Conservation (phyloP, 2,329 filamentous ascomycete genomes). For the Endoconidiophora polonica region DNA sequence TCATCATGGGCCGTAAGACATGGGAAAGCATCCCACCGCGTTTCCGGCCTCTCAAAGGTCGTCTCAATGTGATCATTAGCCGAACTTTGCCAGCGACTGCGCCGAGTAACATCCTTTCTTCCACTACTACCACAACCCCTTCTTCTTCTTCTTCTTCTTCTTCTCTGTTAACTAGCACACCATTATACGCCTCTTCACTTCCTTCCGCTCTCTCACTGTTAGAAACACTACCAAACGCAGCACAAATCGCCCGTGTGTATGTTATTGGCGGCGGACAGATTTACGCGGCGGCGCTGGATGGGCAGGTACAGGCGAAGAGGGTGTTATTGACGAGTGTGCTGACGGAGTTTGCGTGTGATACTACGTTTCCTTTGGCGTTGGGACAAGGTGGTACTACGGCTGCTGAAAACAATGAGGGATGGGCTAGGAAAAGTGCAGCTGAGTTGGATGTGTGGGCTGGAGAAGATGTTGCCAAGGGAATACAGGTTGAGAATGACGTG, state of each 20-base stretch:
- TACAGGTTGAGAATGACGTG: conserved; percentile 46
- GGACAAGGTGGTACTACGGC: conserved; percentile 17
- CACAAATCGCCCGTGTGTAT: conserved; percentile 45
- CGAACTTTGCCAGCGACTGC: conserved; percentile 25
- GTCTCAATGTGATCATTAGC: conserved; percentile 71
- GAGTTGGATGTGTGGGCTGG: conserved; percentile 49
- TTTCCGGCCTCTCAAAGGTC: conserved; percentile 63
- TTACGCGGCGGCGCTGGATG: conserved; percentile 52
- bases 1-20: conserved; percentile 96
- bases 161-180: not conserved
- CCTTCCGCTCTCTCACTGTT: conserved; percentile 37
- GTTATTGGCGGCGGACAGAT: conserved; percentile 84
- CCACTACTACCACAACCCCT: conserved; percentile 6
- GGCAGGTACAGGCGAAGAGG: conserved; percentile 28
- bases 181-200: conserved; percentile 42
- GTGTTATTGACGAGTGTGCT: conserved; percentile 55
- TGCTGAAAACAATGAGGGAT: conserved; percentile 21
- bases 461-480: conserved; percentile 39
- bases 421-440: conserved; percentile 34
- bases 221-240: not conserved
- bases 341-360: conserved; percentile 59
- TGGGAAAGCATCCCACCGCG: conserved; percentile 75
- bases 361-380: conserved; percentile 49
- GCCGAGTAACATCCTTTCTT: conserved; percentile 12
- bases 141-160: conserved; percentile 3